Base-by-base conservation (phyloP, 208 protist species). In the Entamoeba moshkovskii region DNA sequence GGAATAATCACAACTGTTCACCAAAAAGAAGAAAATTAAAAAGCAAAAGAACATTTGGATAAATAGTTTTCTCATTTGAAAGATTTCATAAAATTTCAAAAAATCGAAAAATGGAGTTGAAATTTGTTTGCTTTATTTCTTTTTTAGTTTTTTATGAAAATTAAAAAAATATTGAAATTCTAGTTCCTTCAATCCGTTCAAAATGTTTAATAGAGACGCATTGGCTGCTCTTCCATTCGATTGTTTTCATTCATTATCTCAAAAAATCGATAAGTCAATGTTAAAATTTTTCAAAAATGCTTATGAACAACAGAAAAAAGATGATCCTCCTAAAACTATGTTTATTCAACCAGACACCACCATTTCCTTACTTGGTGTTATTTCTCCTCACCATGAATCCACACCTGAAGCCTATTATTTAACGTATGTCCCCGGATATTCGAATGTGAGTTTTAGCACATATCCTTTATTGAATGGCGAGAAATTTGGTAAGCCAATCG, bases 401-500 rank as follows among this genome's bases (percentile, higher is more conserved):
- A 85, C 22, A 29, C 59, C 59, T 42, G 59, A 85, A 85, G 59
- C 33, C 25, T 85, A 85, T 85, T 85, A 85, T 38, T 29, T 22
- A 85, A 85, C 59, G 1, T 38, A 85, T 8, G 33, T 85, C 8
- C 11, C 13, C 11, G 59, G 59, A 85, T 85, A 85, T 38, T 85
- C 59, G 25, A 85, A 85, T 85, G 59, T 85, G 8, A 42, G 59
- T 38, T 85, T 85, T 85, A 85, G 59, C 25, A 85, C 59, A 33
- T 85, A 85, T 85, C 59, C 59, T 33, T 11, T 85, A 29, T 42
- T 85, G 13, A 85, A 85, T 42, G 59, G 59, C 13, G 59, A 42
- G 8, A 85, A 85, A 85, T 85, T 85, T 85, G 59, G 59, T 42
- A 85, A 85, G n/a, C 59, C 59, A 85, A 85, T 85, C n/a, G 59